Conservation (phyloP, 768 basidiomycete species). For the Suillus hirtellus region DNA sequence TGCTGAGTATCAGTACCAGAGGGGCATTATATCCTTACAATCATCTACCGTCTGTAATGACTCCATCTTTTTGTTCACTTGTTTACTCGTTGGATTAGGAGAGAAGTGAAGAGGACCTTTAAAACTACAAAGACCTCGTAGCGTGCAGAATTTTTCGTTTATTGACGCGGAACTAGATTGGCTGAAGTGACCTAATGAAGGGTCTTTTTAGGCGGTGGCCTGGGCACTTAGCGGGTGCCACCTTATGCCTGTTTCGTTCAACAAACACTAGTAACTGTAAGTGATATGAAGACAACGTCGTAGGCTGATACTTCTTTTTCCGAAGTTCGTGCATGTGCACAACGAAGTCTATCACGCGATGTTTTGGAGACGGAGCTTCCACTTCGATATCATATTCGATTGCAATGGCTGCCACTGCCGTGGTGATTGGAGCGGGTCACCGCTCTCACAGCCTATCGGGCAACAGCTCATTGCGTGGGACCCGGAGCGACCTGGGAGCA, state of each 20-base stretch:
- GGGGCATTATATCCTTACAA: neutral
- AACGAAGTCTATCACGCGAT: neutral
- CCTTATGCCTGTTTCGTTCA: neutral
- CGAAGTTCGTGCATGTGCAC: neutral
- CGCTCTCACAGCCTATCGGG: constrained; percentile 1
- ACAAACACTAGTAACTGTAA: neutral
- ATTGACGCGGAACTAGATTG: constrained; percentile 8
- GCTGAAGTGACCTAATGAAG: constrained; percentile 19
- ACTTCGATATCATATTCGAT: neutral
- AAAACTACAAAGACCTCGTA: neutral
- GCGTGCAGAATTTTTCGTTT: constrained; percentile 6
- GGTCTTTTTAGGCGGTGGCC: constrained; percentile 14
- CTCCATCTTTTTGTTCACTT: constrained; percentile 30
- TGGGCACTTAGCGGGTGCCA: neutral
- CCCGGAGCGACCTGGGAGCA: neutral
- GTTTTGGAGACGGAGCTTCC: neutral
- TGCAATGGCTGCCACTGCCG: neutral
- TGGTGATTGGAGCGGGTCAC: neutral
- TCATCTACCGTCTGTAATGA: constrained; percentile 53
- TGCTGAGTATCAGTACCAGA: constrained; percentile 12
- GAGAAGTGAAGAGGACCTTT: neutral
- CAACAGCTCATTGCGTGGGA: neutral
- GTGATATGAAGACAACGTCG: neutral
- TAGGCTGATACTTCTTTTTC: neutral
- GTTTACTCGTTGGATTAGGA: constrained; percentile 7